Base-by-base conservation (phyloP, 805 yeast genomes). In the Ogataea corticis region DNA sequence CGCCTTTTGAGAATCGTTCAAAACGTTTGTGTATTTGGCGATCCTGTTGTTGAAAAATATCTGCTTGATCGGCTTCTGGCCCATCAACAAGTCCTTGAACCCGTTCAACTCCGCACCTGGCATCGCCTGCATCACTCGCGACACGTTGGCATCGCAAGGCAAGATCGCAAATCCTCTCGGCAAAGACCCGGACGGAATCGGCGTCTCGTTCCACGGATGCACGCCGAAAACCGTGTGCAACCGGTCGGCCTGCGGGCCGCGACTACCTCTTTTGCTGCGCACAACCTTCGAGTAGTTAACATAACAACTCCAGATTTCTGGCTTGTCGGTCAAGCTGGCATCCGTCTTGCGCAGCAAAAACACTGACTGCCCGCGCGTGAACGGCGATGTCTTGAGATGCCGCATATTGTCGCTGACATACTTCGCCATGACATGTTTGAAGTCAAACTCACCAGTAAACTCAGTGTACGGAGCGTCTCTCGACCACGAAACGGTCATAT, bases 1-100 rank as follows among this genome's bases (percentile, higher is more conserved):
- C 2, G 71, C 66, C 33, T 72, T 73, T 62, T 92, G 99, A 0
- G 96, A 85, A 0, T 71, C 73, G 57, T 88, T 89, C 31, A 87
- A 46, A 67, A 54, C 2, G 82, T 80, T 33, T 72, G 75, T 17
- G 75, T 67, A 56, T 70, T 79, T 57, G 70, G 75, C 46, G 73
- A 62, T 7, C 72, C 82, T 34, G 61, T 83, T 83, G 34, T 71
- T 73, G 62, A 83, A 84, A 16, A 70, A 71, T 25, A 83, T 70
- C 40, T 56, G 63, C 33, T 56, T 54, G 36, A 65, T 57, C 15
- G 57, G 58, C n/a, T 54, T 49, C 29, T 60, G 56, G 16, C 68
- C 68, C 30, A 65, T 41, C 15, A 64, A 39, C 38, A 65, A 45
- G 23, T 57, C 50, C 28, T 61, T 82, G 81, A 58, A 70, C 70